These are phyloP conservation scores for Volvox reticuliferus DNA, from an alignment of 139 green algal species.

Conservation along the genomic window DNA sequence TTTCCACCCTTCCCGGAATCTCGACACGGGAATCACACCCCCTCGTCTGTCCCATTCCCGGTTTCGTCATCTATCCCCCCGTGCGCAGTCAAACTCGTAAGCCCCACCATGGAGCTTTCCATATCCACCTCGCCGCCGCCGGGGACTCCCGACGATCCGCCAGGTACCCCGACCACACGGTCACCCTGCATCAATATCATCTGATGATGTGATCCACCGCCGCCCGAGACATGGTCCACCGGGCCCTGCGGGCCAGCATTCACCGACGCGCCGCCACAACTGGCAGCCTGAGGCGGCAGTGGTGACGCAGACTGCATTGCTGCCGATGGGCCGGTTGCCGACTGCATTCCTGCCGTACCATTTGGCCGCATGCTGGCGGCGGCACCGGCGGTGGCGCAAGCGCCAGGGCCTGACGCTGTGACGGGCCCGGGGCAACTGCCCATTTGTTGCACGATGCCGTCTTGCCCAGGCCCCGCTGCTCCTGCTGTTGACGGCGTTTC, in stretches of 20 bases:
- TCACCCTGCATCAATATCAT: neutral
- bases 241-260: neutral
- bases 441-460: neutral
- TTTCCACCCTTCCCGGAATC: no score
- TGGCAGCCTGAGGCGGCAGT: neutral
- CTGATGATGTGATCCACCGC: neutral
- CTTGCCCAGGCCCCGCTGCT: neutral
- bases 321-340: neutral
- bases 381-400: no score
- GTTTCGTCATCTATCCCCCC: no score
- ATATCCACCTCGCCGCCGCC: neutral
- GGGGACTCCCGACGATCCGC: neutral
- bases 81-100: no score
- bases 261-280: neutral
- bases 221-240: neutral
- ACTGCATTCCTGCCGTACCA: neutral
- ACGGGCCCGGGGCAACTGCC: no score
- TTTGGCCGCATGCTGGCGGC: neutral
- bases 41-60: no score
- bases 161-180: no score
- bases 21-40: no score
- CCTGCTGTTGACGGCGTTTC: neutral
- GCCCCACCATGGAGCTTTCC: neutral
- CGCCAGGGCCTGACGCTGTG: no score
- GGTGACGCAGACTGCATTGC: no score